phyloP scores from a whole-genome alignment of 2,329 filamentous ascomycete species.

The Diaporthe australafricana region DNA sequence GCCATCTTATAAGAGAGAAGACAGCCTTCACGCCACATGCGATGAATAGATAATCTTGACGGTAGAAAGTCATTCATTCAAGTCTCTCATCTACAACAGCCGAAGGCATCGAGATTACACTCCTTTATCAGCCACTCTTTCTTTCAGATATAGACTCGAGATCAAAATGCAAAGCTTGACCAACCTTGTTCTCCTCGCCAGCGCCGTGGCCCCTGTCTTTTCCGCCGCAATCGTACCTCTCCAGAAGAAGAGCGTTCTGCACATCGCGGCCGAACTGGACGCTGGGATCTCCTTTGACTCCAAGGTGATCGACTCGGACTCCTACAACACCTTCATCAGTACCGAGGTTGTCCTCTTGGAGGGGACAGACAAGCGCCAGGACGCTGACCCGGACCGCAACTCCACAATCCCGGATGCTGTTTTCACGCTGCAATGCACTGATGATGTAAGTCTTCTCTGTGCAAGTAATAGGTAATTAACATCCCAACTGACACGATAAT shows the following conservation, averaged over 20 bases:
- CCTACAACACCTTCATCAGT: constrained; percentile 3
- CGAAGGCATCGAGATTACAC: not conserved
- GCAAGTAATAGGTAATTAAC: rapidly evolving
- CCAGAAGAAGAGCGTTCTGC: not conserved
- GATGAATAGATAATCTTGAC: not conserved
- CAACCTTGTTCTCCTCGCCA: constrained; percentile 14
- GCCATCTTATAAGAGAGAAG: not conserved
- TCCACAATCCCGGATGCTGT: constrained; percentile 1
- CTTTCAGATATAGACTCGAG: not conserved
- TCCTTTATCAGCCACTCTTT: constrained; percentile 10
- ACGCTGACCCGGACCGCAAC: constrained; percentile 2
- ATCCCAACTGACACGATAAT: not conserved
- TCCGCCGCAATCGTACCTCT: not conserved
- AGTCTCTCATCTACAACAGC: not conserved
- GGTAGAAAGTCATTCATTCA: not conserved
- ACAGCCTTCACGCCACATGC: not conserved
- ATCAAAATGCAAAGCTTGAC: constrained; percentile 15
- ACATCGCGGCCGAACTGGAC: not conserved
- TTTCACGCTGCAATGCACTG: constrained; percentile 7
- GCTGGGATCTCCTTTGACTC: not conserved
- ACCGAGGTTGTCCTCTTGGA: constrained; percentile 15
- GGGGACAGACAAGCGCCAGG: constrained; percentile 13
- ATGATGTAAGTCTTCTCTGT: not conserved
- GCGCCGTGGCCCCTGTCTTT: not conserved
- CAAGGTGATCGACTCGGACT: not conserved